Percentiles rank a stretch among this genome's conserved stretches.
Conservation (phyloP, 2,329 filamentous ascomycete species). For the Sclerotiophoma versabilis region DNA sequence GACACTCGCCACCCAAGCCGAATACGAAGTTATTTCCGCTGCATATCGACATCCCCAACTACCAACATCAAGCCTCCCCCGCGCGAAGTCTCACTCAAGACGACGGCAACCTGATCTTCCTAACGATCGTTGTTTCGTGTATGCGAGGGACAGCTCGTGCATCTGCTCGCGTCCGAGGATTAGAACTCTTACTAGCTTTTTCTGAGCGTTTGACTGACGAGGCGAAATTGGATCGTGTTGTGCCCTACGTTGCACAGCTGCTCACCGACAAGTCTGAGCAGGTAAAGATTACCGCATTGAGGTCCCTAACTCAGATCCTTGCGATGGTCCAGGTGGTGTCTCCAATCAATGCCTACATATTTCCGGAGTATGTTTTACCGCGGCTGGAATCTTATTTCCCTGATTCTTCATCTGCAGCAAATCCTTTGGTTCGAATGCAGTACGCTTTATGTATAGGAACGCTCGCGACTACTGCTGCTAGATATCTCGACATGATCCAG, state of each 20-base stretch:
- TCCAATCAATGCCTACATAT: constrained; percentile 71
- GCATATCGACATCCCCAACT: constrained; percentile 84
- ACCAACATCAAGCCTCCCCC: constrained; percentile 72
- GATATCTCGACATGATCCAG: constrained; percentile 90
- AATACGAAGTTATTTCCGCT: constrained; percentile 75
- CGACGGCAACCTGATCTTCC: constrained; percentile 90
- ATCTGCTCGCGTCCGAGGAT: constrained; percentile 85
- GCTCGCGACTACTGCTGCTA: constrained; percentile 81
- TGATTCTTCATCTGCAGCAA: constrained; percentile 56
- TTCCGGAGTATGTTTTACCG: constrained; percentile 70
- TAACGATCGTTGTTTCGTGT: constrained; percentile 87
- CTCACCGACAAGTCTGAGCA: constrained; percentile 82
- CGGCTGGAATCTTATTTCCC: constrained; percentile 65
- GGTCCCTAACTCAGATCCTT: constrained; percentile 83
- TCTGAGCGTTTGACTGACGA: constrained; percentile 91
- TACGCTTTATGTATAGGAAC: constrained; percentile 93
- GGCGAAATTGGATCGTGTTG: constrained; percentile 89
- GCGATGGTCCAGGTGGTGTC: constrained; percentile 89
- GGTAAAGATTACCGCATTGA: constrained; percentile 83
- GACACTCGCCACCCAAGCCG: constrained; percentile 43
- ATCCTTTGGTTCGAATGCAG: constrained; percentile 79
- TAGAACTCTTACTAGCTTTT: constrained; percentile 90
- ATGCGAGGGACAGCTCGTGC: constrained; percentile 87
- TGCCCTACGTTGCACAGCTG: constrained; percentile 87
- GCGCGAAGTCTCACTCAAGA: constrained; percentile 71